A percentile compares a stretch with the other conserved stretches of the same genome.
Conservation (phyloP, 2,329 filamentous ascomycete species). For the Shiraia sp. region DNA sequence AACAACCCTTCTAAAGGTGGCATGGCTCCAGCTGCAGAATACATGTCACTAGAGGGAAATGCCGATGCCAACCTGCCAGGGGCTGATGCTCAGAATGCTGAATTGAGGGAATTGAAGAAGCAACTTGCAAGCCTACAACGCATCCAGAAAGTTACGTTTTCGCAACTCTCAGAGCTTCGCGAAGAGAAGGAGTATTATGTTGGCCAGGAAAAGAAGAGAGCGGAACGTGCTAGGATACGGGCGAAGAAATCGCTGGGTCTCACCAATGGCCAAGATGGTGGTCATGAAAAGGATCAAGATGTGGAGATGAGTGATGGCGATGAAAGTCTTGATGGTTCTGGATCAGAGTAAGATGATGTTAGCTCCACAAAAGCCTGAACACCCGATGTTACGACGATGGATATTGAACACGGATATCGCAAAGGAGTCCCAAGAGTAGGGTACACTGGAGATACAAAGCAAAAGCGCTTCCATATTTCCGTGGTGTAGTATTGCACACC, state of each 20-base stretch:
- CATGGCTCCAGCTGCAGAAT: slow-evolving; percentile 36
- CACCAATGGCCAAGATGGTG: slow-evolving; percentile 19
- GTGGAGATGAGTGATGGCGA: slow-evolving; percentile 35
- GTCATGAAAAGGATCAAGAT: slow-evolving; percentile 17
- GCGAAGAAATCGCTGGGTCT: slow-evolving; percentile 23
- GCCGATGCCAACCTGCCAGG: neutral
- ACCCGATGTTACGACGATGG: neutral
- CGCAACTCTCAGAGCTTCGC: slow-evolving; percentile 49
- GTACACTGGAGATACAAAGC: too few species aligned
- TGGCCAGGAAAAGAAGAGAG: slow-evolving; percentile 34
- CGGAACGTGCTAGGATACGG: slow-evolving; percentile 23
- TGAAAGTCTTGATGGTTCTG: slow-evolving; percentile 15
- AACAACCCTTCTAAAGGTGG: slow-evolving; percentile 19
- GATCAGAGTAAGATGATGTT: slow-evolving; percentile 21
- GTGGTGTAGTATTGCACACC: neutral
- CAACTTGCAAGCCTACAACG: slow-evolving; percentile 50
- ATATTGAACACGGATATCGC: too few species aligned
- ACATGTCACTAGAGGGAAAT: slow-evolving; percentile 25
- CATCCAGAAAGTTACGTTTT: slow-evolving; percentile 51
- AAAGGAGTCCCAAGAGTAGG: too few species aligned
- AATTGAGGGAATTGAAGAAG: slow-evolving; percentile 41
- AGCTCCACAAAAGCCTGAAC: slow-evolving; percentile 9
- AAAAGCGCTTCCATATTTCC: neutral
- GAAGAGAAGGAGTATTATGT: slow-evolving; percentile 46
- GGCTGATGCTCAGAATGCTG: slow-evolving; percentile 21